Percentiles rank a stretch among this genome's conserved stretches.
phyloP scores from a whole-genome alignment of 208 protist species.

The Phytomonas serpens region DNA sequence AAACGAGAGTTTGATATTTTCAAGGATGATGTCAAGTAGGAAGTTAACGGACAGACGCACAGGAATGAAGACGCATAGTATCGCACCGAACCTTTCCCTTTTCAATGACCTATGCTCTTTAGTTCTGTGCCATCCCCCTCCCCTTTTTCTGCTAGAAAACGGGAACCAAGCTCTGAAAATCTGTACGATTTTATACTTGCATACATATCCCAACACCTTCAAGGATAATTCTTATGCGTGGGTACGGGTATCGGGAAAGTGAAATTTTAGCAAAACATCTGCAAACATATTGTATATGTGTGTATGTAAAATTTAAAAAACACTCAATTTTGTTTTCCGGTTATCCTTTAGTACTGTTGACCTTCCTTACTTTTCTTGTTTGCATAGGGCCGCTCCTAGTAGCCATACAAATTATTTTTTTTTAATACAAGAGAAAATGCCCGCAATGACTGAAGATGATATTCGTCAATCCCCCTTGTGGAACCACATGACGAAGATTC shows the following conservation, averaged over 20 bases:
- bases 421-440: constrained; percentile 20
- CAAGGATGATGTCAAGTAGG: constrained; percentile 2
- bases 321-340: not conserved
- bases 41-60: not conserved
- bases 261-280: not conserved
- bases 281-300: not conserved
- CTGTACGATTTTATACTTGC: not conserved
- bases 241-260: not conserved
- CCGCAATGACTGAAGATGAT: constrained; percentile 43
- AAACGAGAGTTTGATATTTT: constrained; percentile 73
- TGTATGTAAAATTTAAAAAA: not conserved
- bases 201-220: not conserved
- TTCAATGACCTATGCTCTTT: not conserved
- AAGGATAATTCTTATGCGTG: not conserved
- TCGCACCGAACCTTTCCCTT: not conserved
- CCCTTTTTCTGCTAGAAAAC: not conserved
- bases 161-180: not conserved
- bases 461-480: constrained; percentile 73
- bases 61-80: not conserved
- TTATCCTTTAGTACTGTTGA: not conserved
- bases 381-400: not conserved
- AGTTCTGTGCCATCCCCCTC: not conserved
- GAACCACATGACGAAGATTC: constrained; percentile 76
- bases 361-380: not conserved
- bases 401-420: not conserved